Conservation (phyloP, 192 early-diverging fungal genomes). For the Coemansia sp. region DNA sequence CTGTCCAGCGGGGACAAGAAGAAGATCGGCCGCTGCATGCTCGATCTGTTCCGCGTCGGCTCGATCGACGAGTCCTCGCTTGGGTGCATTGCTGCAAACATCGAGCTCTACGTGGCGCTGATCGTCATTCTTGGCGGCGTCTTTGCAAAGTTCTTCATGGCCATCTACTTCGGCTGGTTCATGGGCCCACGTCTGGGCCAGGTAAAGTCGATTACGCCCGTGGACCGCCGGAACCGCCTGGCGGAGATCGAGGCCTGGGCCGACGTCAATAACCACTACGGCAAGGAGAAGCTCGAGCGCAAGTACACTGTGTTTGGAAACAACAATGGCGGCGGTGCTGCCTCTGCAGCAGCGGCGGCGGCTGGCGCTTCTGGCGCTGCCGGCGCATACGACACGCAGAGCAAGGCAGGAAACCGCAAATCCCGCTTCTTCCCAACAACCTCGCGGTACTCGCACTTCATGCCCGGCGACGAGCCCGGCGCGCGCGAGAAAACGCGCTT, state of each 20-base stretch:
- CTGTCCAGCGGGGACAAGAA: constrained; percentile 57
- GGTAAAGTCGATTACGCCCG: constrained; percentile 66
- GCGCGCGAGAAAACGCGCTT: constrained; percentile 40
- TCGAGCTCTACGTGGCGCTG: constrained; percentile 78
- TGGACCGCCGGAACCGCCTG: constrained; percentile 67
- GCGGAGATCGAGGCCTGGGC: constrained; percentile 77
- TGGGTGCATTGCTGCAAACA: constrained; percentile 80
- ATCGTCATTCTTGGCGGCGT: constrained; percentile 66
- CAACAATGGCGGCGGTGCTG: background rate
- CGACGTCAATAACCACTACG: constrained; percentile 63
- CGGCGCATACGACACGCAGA: constrained; percentile 9
- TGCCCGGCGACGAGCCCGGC: constrained; percentile 57
- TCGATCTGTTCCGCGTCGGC: constrained; percentile 78
- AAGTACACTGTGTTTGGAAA: constrained; percentile 46
- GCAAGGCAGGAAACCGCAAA: constrained; percentile 35
- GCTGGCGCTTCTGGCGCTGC: background rate
- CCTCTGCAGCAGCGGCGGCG: too few species aligned
- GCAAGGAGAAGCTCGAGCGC: constrained; percentile 51
- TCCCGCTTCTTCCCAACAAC: constrained; percentile 56
- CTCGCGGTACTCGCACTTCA: constrained; percentile 56
- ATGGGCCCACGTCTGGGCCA: constrained; percentile 74
- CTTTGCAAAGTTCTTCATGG: constrained; percentile 71
- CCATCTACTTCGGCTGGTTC: constrained; percentile 81
- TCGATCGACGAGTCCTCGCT: constrained; percentile 73
- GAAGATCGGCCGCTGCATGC: constrained; percentile 67